These are phyloP conservation scores for Paramecium sonneborni DNA, from an alignment of 73 alveolate genomes.

Conservation along the genomic window DNA sequence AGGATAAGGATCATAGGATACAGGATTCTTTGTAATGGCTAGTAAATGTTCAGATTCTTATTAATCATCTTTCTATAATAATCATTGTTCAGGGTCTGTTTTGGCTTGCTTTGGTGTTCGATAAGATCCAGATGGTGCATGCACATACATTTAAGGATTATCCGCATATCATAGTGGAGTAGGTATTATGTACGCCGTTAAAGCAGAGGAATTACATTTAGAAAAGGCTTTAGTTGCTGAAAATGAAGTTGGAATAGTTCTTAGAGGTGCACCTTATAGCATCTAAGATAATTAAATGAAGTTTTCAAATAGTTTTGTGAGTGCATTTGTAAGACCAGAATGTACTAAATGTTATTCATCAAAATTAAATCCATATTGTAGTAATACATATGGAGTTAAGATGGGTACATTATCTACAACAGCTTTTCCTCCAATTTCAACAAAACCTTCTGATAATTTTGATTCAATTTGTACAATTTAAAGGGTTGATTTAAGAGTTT, in stretches of 20 bases:
- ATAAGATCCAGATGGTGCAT: neutral
- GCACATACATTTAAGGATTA: neutral
- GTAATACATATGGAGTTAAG: neutral
- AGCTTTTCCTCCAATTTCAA: constrained; percentile 36
- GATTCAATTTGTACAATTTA: constrained; percentile 36
- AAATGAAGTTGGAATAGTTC: neutral
- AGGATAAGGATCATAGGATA: constrained; percentile 38
- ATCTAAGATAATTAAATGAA: constrained; percentile 3
- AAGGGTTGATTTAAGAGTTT: constrained; percentile 48
- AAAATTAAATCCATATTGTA: constrained; percentile 3
- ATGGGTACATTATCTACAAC: constrained; percentile 27
- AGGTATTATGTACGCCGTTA: neutral
- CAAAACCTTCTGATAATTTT: neutral
- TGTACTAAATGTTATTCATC: neutral
- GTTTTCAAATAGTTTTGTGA: neutral
- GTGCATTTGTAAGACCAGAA: constrained; percentile 23
- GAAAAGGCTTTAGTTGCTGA: constrained; percentile 11
- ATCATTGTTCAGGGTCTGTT: constrained; percentile 9
- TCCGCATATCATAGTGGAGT: constrained; percentile 24
- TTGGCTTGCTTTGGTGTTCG: constrained; percentile 15
- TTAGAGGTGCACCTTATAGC: neutral
- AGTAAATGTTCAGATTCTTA: neutral
- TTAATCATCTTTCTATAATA: neutral
- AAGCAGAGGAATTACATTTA: neutral
- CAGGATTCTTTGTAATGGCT: constrained; percentile 50